Percentiles rank a stretch among this genome's conserved stretches.
phyloP scores from a whole-genome alignment of 2,329 filamentous ascomycete species.

The Epichloe amarillans region DNA sequence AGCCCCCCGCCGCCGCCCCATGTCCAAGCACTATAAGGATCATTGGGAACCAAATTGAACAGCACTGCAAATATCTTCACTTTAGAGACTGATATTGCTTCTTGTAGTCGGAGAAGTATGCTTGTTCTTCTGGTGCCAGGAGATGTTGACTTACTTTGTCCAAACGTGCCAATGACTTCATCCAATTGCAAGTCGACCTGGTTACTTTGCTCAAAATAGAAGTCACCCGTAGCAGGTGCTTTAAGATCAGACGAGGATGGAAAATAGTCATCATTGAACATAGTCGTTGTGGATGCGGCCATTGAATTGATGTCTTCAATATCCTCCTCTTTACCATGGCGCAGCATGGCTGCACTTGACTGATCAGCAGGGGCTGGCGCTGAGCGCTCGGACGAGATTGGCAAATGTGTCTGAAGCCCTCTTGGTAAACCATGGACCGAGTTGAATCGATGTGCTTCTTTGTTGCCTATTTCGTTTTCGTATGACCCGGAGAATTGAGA shows the following conservation, averaged over 20 bases:
- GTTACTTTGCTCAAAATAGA: neutral
- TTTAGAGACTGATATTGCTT: neutral
- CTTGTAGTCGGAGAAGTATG: too few relatives aligned
- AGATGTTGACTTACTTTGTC: slow-evolving; percentile 1
- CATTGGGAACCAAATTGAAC: slow-evolving; percentile 4
- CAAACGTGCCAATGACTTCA: slow-evolving; percentile 3
- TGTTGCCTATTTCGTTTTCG: neutral
- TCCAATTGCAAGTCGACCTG: slow-evolving; percentile 3
- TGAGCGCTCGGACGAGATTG: neutral
- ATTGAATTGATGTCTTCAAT: neutral
- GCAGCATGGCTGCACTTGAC: neutral
- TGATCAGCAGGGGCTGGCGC: neutral
- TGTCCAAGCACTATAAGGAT: slow-evolving; percentile 2
- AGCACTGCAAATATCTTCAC: neutral
- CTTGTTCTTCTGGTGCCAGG: too few relatives aligned
- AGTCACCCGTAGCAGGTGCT: neutral
- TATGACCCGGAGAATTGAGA: neutral
- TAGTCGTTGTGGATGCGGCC: neutral
- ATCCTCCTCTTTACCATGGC: neutral
- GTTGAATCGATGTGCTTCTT: neutral
- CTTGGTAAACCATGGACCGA: neutral
- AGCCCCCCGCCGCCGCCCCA: slow-evolving; percentile 1
- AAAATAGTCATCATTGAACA: neutral
- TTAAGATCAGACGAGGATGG: neutral
- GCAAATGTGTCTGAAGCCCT: neutral